Evolutionary conservation across 1,284 basidiomycete genomes (phyloP), one percentile per base, ranked within the genome.

Genomic region (Ustilago cynodontis): DNA sequence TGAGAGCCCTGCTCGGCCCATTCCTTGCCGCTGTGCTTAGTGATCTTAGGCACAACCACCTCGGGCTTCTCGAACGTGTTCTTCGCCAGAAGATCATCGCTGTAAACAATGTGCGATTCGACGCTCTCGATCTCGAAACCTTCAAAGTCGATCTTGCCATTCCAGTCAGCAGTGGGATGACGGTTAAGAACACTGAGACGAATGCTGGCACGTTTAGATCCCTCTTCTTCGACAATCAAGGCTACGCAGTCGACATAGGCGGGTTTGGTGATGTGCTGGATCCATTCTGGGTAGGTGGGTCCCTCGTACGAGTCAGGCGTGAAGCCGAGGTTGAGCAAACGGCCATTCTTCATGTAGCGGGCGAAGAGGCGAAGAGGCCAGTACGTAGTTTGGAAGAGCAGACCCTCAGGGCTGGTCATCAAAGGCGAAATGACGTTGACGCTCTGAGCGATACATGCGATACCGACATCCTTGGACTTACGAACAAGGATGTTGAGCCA

Each of bases 401-500:
- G 81, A 0, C 88, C 88, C 3, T 80, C 86, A 0, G 89, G 88
- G 33, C 82, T 84, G 24, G 66, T 80, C 64, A 83, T 84, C 52
- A 89, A 87, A 0, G 89, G 89, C 1, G 89, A 89, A 49, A 90
- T 90, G 49, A 90, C 89, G 73, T 90, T 90, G 58, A 90, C 80
- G 33, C 86, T 89, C 87, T 92, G 91, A 0, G 91, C 90, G 52
- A 91, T 88, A 78, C 90, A 91, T 0, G 90, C 90, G 58, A 91
- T 90, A 59, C 89, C 89, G 50, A 91, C 88, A 28, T 90, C 87
- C 75, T 90, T 89, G 8, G 89, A 88, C 65, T 91, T 90, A 20
- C 90, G 87, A 18, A 91, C 88, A 66, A 91, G 90, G 14, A 91
- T 88, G 81, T 91, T 90, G 70, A 92, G 84, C 90, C 90, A 92